Base-by-base conservation (phyloP, 371 early-diverging fungal genomes). In the Mucor velutinosus region DNA sequence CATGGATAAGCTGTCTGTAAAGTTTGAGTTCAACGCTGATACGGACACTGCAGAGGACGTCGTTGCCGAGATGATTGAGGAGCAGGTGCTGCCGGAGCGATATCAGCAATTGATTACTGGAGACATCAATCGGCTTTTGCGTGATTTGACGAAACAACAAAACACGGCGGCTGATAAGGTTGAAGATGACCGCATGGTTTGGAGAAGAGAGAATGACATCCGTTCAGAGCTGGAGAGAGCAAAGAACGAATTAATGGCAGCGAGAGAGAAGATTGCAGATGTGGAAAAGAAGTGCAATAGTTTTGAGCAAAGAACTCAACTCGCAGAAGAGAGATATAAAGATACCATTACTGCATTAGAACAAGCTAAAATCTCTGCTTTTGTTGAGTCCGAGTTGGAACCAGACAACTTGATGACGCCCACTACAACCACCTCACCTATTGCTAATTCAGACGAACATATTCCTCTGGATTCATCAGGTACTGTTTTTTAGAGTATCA, bases 21-120 rank as follows among this genome's bases (percentile, higher is more conserved):
- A 94, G 75, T 97, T 97, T 79, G 92, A 92, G 65, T 96, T 94
- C 76, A 92, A 96, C 75, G 87, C 87, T 5, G 90, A 94, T 53
- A 90, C 88, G 0, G 98, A 97, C 66, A 96, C 97, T 4, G 94
- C 96, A 1, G 96, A 95, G 65, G 92, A 92, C 65, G 95, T 97
- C 35, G 94, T 95, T 1, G 89, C 88, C 19, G 98, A 97, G 73
- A 96, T 97, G 95, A 93, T 94, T 71, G 92, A 90, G 55, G 95
- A 94, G 65, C 80, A 91, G 49, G 93, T 94, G 11, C 81, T 94
- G 21, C 92, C 89, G 30, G 86, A 91, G 58, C 75, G 81, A 70
- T 94, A 92, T 65, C 92, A 92, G 56, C 87, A 90, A 41, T 82
- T 92, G 47, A 92, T 97, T 61, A 94, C 92, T 25, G 88, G 88